Base-by-base conservation (phyloP, 2,329 filamentous ascomycete genomes). In the Orbilia ellipsospora region DNA sequence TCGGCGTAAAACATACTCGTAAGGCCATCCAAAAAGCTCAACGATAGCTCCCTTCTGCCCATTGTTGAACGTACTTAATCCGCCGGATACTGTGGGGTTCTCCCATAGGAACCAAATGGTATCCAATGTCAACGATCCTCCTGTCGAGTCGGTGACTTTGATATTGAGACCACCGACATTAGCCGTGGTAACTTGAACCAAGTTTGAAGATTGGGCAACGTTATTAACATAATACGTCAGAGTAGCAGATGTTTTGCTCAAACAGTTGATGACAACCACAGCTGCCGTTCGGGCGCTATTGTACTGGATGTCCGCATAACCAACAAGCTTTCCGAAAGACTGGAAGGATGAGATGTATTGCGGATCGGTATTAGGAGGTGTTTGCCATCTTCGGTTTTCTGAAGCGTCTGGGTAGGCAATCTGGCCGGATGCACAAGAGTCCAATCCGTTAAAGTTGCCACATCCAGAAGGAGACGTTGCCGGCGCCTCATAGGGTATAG, bases 241-340 rank as follows among this genome's bases (percentile, higher is more conserved):
- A 10, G 60, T 50, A 48, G 79, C 78, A 12, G 68, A 66, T 13
- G 79, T 80, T 59, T 79, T 79, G 42, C 79, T 80, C 16, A 79
- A 78, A 28, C 79, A 79, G 36, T 81, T 80, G 26, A 81, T 78
- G 36, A 78, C 73, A 45, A 78, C 79, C 44, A 78, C 79, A 10
- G 80, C 80, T 26, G 72, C 64, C n/a, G 70, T 79, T 26, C 79
- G 76, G 16, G 63, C 79, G 20, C 79, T 64, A 60, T 78, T 80
- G 73, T 81, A 81, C 64, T 81, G 80, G 20, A 80, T 80, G 68
- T 81, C 80, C 12, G 80, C 79, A 60, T 81, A 81, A 40, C 80
- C 80, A 36, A 81, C 75, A 16, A 81, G 66, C 50, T 80, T 78
- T 36, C 79, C 75, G 45, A 80, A 77, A 52, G 77, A 74, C 55